Percentiles rank a stretch among this genome's conserved stretches.
Conservation (phyloP, 768 basidiomycete genomes). For the Cubamyces sp. region DNA sequence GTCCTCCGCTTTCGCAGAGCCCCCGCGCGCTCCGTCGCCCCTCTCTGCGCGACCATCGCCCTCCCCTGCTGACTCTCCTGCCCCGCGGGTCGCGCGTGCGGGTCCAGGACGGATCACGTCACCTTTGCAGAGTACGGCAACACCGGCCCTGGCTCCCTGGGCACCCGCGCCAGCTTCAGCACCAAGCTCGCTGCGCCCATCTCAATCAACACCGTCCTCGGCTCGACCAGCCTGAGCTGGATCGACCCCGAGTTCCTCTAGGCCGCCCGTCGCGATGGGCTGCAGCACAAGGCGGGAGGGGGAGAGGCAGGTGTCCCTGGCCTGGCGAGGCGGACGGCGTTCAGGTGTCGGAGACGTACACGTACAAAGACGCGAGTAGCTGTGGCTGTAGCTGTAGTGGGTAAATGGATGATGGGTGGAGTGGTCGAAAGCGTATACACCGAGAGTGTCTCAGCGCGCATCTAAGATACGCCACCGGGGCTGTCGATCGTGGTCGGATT, state of each 20-base stretch:
- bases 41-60: neutral
- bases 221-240: conserved; percentile 24
- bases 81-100: neutral
- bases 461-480: no score
- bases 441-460: no score
- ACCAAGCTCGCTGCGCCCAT: conserved; percentile 31
- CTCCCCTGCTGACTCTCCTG: neutral
- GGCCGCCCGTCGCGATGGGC: neutral
- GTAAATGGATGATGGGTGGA: no score
- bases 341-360: neutral
- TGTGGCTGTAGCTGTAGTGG: no score
- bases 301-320: neutral
- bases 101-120: conserved; percentile 33
- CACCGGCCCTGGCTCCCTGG: conserved; percentile 30
- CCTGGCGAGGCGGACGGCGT: neutral
- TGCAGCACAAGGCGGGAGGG: neutral
- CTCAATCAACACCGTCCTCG: conserved; percentile 29
- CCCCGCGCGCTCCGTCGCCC: neutral
- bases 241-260: conserved; percentile 28
- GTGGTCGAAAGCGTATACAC: no score
- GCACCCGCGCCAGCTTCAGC: conserved; percentile 34
- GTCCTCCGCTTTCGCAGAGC: neutral
- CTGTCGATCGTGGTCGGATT: no score
- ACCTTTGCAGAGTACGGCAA: conserved; percentile 37
- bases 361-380: neutral